Evolutionary conservation across 2,329 filamentous ascomycete species (phyloP).

Genomic region (Aspergillus jensenii): DNA sequence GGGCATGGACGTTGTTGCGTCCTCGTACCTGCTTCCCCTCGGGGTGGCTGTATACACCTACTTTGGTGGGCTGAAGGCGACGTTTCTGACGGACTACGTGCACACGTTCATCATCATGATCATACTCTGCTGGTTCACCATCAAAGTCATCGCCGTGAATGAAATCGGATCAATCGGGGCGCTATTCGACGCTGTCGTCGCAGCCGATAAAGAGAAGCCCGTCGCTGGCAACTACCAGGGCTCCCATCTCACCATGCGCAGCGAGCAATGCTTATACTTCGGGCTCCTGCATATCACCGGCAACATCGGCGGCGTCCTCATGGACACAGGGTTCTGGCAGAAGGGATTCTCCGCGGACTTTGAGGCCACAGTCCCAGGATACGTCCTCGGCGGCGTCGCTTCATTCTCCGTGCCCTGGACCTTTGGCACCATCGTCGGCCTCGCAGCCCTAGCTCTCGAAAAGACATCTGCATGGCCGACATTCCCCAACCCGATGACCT

Average conservation of each 20-base stretch:
- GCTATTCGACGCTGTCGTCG: not conserved
- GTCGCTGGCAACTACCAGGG: constrained; percentile 4
- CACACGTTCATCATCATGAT: constrained; percentile 2
- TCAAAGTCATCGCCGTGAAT: not conserved
- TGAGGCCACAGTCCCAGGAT: not conserved
- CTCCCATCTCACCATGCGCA: constrained; percentile 2
- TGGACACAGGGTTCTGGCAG: constrained; percentile 5
- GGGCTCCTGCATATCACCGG: not conserved
- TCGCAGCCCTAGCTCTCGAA: no score
- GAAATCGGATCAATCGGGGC: no score
- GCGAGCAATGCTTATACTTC: constrained; percentile 4
- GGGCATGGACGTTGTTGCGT: not conserved
- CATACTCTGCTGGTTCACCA: constrained; percentile 2
- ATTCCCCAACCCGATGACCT: no score
- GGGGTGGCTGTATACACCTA: constrained; percentile 1
- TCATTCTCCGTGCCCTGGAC: constrained; percentile 1
- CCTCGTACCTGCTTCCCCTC: not conserved
- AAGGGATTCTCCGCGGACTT: constrained; percentile 2
- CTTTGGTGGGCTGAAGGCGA: constrained; percentile 3
- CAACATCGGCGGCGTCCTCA: constrained; percentile 1
- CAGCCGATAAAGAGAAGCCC: constrained; percentile 3
- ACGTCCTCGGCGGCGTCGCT: constrained; percentile 31
- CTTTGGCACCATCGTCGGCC: constrained; percentile 1
- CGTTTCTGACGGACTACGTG: constrained; percentile 1
- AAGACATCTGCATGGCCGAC: no score